Base-by-base conservation (phyloP, 2,329 filamentous ascomycete species). In the Drechslera avenae region DNA sequence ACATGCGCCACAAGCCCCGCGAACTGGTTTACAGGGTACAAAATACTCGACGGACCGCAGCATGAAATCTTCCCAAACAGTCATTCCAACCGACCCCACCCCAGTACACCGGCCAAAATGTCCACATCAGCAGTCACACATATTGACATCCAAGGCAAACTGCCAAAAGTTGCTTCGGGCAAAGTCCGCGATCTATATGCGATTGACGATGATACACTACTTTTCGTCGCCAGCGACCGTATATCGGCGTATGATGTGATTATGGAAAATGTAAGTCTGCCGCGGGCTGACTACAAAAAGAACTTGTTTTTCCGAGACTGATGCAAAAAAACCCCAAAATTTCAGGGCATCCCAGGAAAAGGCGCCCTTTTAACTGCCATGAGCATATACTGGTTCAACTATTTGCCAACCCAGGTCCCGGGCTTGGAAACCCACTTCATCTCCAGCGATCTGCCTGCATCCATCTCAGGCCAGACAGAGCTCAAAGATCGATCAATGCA, bases 171-270 rank as follows among this genome's bases (percentile, higher is more conserved):
- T 39, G 82, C 83, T 6, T 79, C 81, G 32, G 85, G 85, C 57
- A 95, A 95, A 77, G 91, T 95, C 19, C 85, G 90, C 66, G 89
- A 95, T 68, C 82, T 95, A 31, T 96, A 90, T 73, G 80, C 83
- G 54, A 78, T 95, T 46, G 84, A 90, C 69, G 78, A 84, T 33
- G 76, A 83, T 49, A 88, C 84, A 2, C 83, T 96, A 4, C 86
- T 96, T 49, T 93, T 96, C 70, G 86, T 92, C 47, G 88, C 90
- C 18, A 89, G 90, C 12, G 92, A 97, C 77, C 88, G 94, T 61
- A 94, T 97, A 73, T 96, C 91, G 18, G 94, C 94, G 48, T 97
- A 93, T 79, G 93, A 97, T 81, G 91, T 95, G 63, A 85, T 96
- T 63, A 86, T 96, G 81, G 78, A 83, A 65, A 97, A 94, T 76